A percentile compares a stretch with the other conserved stretches of the same genome.
Conservation (phyloP, 1,284 basidiomycete genomes). For the Ceratobasidium sp. region DNA sequence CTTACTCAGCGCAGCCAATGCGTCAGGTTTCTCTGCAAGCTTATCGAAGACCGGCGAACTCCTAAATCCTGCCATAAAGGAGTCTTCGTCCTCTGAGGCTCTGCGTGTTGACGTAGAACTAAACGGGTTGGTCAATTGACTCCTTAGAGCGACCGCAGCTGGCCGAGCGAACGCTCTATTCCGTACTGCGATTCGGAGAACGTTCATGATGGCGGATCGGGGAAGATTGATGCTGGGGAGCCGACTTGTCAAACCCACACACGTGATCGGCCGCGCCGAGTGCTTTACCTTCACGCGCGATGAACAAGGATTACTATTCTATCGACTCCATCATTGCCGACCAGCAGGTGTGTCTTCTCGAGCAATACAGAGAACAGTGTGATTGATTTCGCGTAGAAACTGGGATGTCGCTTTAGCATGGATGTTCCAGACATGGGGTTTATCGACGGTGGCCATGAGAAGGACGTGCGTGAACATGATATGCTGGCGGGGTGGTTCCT, state of each 20-base stretch:
- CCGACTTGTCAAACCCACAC: conserved; percentile 33
- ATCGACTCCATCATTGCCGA: conserved; percentile 89
- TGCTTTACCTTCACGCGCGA: conserved; percentile 54
- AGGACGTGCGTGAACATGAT: conserved; percentile 69
- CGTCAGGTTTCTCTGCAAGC: conserved; percentile 65
- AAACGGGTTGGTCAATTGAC: neutral
- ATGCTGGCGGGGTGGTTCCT: conserved; percentile 34
- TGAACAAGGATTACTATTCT: conserved; percentile 91
- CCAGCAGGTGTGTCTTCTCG: conserved; percentile 73
- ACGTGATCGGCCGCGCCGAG: conserved; percentile 34
- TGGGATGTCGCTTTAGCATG: conserved; percentile 89
- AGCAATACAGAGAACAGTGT: neutral
- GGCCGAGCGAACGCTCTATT: neutral
- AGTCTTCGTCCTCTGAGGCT: conserved; percentile 29
- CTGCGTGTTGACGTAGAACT: conserved; percentile 2
- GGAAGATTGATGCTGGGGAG: conserved; percentile 41
- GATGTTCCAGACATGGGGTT: conserved; percentile 89
- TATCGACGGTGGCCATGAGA: conserved; percentile 83
- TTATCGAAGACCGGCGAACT: conserved; percentile 65
- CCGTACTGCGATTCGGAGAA: conserved; percentile 10
- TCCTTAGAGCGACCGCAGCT: neutral
- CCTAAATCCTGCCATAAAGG: conserved; percentile 56
- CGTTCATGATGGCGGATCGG: conserved; percentile 45
- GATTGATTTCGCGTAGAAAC: conserved; percentile 68
- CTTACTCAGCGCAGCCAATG: conserved; percentile 54